These are phyloP conservation scores for Cryptosporidium baileyi DNA, from an alignment of 169 alveolate genomes.

Conservation along the genomic window DNA sequence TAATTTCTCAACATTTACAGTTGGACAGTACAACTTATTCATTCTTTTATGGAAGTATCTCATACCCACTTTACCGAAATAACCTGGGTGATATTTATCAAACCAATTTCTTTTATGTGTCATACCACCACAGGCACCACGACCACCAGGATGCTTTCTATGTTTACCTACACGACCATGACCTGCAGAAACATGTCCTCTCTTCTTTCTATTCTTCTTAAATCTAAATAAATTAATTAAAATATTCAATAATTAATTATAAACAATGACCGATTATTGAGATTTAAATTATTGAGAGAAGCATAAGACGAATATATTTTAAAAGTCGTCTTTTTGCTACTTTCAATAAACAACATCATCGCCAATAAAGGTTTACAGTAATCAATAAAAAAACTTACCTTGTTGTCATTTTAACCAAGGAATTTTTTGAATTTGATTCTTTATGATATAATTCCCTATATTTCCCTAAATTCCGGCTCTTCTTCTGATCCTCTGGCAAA, in stretches of 20 bases:
- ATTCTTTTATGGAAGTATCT: slow-evolving; percentile 93
- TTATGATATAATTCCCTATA: too few relatives aligned
- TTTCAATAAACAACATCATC: neutral
- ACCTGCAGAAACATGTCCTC: slow-evolving; percentile 99
- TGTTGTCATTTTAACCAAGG: slow-evolving; percentile 37
- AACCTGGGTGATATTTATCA: slow-evolving; percentile 98
- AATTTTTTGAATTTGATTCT: neutral
- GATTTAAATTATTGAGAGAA: too few relatives aligned
- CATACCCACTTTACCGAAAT: slow-evolving; percentile 98
- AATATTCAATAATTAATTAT: neutral
- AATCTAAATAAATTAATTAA: slow-evolving; percentile 74
- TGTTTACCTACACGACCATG: slow-evolving; percentile 99
- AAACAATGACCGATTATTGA: neutral
- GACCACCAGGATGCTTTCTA: slow-evolving; percentile 99
- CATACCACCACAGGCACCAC: slow-evolving; percentile 98
- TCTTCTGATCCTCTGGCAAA: too few relatives aligned
- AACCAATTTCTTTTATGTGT: slow-evolving; percentile 95
- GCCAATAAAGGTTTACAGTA: too few relatives aligned
- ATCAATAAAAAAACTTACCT: slow-evolving; percentile 19
- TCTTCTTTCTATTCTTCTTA: slow-evolving; percentile 94
- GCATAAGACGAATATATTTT: neutral
- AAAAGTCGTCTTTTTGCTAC: neutral
- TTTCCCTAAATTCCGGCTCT: too few relatives aligned
- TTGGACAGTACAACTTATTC: slow-evolving; percentile 88
- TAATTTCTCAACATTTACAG: slow-evolving; percentile 92